Conservation (phyloP, 2,329 filamentous ascomycete species). For the Chalara sp. region DNA sequence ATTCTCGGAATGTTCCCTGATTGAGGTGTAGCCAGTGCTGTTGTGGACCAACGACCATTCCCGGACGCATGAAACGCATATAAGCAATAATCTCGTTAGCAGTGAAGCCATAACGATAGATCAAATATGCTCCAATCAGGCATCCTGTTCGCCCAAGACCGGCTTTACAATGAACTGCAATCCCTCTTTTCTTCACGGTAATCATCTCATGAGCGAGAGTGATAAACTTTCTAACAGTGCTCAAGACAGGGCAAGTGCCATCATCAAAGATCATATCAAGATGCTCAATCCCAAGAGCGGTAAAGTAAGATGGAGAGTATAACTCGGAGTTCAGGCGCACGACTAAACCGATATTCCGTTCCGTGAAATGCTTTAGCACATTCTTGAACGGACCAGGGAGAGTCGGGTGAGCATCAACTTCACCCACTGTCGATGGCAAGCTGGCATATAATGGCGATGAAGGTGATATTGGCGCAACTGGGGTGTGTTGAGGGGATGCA, state of each 20-base stretch:
- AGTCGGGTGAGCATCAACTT: slow-evolving; percentile 61
- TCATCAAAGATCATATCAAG: slow-evolving; percentile 99
- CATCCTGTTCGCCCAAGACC: slow-evolving; percentile 93
- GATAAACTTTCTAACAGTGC: slow-evolving; percentile 90
- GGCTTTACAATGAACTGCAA: slow-evolving; percentile 98
- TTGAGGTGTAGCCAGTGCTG: slow-evolving; percentile 99
- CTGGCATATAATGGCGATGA: slow-evolving; percentile 67
- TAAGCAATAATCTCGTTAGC: slow-evolving; percentile 96
- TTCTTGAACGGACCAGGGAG: slow-evolving; percentile 92
- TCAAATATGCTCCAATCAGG: slow-evolving; percentile 93
- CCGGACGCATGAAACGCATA: slow-evolving; percentile 98
- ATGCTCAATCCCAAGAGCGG: slow-evolving; percentile 88
- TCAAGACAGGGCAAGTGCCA: slow-evolving; percentile 85
- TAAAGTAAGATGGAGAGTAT: slow-evolving; percentile 96
- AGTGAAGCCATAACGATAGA: slow-evolving; percentile 95
- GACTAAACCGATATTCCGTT: slow-evolving; percentile 84
- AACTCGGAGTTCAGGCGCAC: slow-evolving; percentile 93
- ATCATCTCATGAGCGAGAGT: slow-evolving; percentile 93
- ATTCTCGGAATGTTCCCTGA: slow-evolving; percentile 94
- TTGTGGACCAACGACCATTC: slow-evolving; percentile 97
- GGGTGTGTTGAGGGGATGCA: slow-evolving; percentile 83
- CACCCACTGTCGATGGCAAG: slow-evolving; percentile 69
- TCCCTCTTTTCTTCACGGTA: slow-evolving; percentile 80
- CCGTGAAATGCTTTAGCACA: slow-evolving; percentile 80
- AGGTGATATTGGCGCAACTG: slow-evolving; percentile 64